Conservation (phyloP, 441 rosid species). For the Macaranga tanarius region DNA sequence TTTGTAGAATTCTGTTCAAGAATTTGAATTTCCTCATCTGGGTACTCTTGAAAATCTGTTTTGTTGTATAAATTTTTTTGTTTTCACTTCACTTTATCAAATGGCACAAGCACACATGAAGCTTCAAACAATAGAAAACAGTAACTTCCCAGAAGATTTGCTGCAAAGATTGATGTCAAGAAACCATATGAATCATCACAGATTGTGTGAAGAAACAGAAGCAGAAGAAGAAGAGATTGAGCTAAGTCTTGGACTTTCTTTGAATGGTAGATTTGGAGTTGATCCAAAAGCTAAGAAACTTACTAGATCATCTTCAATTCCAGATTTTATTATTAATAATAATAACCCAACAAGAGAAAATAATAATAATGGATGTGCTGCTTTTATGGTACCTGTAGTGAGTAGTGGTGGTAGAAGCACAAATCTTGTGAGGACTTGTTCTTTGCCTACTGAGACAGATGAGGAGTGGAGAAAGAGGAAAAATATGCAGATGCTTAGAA, state of each 20-base stretch:
- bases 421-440: slow-evolving; percentile 54
- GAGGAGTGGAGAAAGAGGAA: slow-evolving; percentile 81
- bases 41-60: slow-evolving; percentile 10
- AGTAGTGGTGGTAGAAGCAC: slow-evolving; percentile 1
- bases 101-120: slow-evolving; percentile 42
- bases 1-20: neutral
- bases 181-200: slow-evolving; percentile 26
- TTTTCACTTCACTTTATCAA: neutral
- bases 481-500: slow-evolving; percentile 64
- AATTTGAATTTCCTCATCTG: slow-evolving; percentile 18
- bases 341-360: slow-evolving; percentile 28
- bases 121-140: slow-evolving; percentile 13
- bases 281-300: slow-evolving; percentile 64
- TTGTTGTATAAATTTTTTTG: neutral
- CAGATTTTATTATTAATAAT: slow-evolving; percentile 40
- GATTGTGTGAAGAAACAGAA: slow-evolving; percentile 14
- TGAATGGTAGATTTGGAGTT: slow-evolving; percentile 78
- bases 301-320: slow-evolving; percentile 57
- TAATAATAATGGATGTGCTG: neutral
- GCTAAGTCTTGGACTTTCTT: slow-evolving; percentile 71
- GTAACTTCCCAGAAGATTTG: slow-evolving; percentile 36
- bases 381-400: slow-evolving; percentile 18
- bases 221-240: slow-evolving; percentile 49
- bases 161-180: slow-evolving; percentile 43
- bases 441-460: slow-evolving; percentile 66